Evolutionary conservation across 148 eudicot species (phyloP).

Genomic region (Suaeda aralocaspica): DNA sequence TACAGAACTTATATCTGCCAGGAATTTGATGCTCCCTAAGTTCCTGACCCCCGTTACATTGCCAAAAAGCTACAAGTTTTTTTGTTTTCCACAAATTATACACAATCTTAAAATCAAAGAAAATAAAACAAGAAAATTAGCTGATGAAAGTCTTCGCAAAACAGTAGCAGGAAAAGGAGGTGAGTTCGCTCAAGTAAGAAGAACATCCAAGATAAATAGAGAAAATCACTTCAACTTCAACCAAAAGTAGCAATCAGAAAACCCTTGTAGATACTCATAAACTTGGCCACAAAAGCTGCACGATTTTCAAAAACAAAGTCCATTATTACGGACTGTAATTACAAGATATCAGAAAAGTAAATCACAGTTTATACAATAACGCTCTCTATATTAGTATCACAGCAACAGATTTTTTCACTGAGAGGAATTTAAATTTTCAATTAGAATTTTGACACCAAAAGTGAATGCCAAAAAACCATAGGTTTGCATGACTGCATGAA

Average conservation of each 20-base stretch:
- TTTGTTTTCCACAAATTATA: no score
- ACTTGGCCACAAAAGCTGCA: conserved; percentile 95
- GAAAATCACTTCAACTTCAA: conserved; percentile 28
- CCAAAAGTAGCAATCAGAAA: conserved; percentile 88
- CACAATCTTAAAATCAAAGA: no score
- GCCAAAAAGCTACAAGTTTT: no score
- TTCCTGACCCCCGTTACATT: no score
- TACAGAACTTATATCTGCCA: no score
- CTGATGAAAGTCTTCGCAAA: not conserved
- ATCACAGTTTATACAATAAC: not conserved
- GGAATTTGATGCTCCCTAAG: no score
- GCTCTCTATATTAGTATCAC: not conserved
- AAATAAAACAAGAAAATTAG: not conserved
- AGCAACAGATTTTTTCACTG: not conserved
- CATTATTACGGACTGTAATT: not conserved
- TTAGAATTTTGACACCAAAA: no score
- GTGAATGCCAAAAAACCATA: no score
- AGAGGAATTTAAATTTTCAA: no score
- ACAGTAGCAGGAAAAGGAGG: not conserved
- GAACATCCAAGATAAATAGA: not conserved
- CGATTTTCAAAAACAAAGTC: conserved; percentile 10
- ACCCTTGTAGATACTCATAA: conserved; percentile 92
- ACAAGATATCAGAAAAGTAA: not conserved
- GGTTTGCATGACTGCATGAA: no score
- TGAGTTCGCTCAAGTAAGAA: not conserved